Evolutionary conservation across 1,284 basidiomycete species (phyloP), one percentile per base, ranked within the genome.

Genomic region (Irpex sp.): DNA sequence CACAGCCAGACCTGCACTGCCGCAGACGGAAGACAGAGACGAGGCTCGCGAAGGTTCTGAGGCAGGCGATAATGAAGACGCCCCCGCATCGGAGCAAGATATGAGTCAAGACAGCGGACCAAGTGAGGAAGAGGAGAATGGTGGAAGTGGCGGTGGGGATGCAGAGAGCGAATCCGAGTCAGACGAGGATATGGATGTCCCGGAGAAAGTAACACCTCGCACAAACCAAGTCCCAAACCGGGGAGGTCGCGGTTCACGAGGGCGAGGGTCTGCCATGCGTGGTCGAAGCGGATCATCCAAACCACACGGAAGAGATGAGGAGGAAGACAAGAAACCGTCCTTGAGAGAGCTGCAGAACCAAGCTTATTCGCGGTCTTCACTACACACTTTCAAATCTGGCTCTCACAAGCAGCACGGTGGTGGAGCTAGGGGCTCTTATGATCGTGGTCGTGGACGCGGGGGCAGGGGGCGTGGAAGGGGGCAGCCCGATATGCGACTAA

Each of bases 401-500:
- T 68, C 81, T 17, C 76, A 75, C 49, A 73, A 71, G 61, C 72
- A 68, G 37, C 66, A 64, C 19, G 21, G 35, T 11, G 36, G 46
- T 36, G 11, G 39, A 37, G 55, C 53, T 60, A 64, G 43, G 31
- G 43, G 33, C 51, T 47, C 21, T 35, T 26, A 43, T n/a, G 21
- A 9, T n/a, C 53, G 49, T 4, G 58, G 46, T n/a, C 57, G 49
- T 26, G 58, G 60, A 15, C 35, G 61, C 17, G 68, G 58, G 64
- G 61, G 63, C 4, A 59, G 66, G 60, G 70, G 66, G 4, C 58
- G 65, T 4, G 68, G 69, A 36, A 54, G 63, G 54, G 65, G 67
- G 76, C 91, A 92, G 69, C 90, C 90, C 8, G 83, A 92, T 69
- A 93, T 93, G 91, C 87, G 86, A 67, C 71, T 88, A 61, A 83